Conservation (phyloP, 169 alveolate genomes). For the Eimeria zaria region DNA sequence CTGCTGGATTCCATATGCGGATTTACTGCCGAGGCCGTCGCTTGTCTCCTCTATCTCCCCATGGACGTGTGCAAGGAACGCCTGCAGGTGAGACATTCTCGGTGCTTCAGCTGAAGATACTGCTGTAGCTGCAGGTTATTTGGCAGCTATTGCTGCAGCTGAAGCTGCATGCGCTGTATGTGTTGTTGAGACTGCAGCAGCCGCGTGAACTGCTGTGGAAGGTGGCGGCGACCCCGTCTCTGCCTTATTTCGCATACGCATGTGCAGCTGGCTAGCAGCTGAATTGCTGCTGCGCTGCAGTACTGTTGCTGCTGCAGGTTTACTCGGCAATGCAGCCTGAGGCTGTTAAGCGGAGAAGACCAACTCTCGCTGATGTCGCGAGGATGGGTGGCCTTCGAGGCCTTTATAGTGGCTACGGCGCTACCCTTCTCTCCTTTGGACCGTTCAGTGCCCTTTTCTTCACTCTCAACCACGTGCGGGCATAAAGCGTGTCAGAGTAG, state of each 20-base stretch:
- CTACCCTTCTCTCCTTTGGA: conserved; percentile 86
- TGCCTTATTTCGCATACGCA: neutral
- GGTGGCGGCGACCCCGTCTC: too few relatives aligned
- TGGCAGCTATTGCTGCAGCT: neutral
- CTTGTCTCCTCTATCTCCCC: conserved; percentile 86
- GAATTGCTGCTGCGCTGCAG: neutral
- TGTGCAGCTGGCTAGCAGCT: neutral
- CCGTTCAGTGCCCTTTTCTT: conserved; percentile 87
- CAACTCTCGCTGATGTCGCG: conserved; percentile 7
- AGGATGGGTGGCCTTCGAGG: conserved; percentile 40
- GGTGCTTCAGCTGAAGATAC: neutral
- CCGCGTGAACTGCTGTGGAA: neutral
- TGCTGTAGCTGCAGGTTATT: neutral
- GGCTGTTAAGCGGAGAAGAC: neutral
- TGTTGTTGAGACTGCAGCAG: neutral
- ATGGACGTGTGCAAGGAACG: conserved; percentile 87
- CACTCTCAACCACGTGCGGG: conserved; percentile 73
- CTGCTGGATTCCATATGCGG: conserved; percentile 82
- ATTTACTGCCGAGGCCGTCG: conserved; percentile 84
- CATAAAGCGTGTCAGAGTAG: neutral
- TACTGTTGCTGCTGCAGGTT: conserved; percentile 22
- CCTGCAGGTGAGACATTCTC: conserved; percentile 74
- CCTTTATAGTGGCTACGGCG: conserved; percentile 85
- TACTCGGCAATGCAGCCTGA: conserved; percentile 55
- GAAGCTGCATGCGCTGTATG: neutral